Conservation (phyloP, 495 filamentous ascomycete genomes). For the Talaromyces ruber region DNA sequence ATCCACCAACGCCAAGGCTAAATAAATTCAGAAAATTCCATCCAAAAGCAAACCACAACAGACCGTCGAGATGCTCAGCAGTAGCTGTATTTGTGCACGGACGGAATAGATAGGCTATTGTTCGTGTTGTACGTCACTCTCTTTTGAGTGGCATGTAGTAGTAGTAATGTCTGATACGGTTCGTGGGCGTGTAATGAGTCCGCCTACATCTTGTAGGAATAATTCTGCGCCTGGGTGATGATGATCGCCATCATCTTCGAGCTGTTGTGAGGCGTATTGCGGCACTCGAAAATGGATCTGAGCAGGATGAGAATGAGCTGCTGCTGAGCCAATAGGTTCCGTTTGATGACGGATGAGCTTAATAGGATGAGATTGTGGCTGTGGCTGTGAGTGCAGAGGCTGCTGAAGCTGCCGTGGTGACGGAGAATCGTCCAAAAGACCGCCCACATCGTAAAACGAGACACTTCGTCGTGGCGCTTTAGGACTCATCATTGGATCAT, state of each 20-base stretch:
- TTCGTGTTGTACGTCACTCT: not conserved
- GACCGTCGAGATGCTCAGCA: not conserved
- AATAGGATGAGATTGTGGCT: not conserved
- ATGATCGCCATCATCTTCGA: not conserved
- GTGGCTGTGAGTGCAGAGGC: slow-evolving; percentile 6
- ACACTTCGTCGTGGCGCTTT: slow-evolving; percentile 36
- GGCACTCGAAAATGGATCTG: not conserved
- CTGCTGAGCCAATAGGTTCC: not conserved
- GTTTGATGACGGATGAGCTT: not conserved
- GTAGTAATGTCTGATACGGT: not conserved
- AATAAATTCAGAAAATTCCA: slow-evolving; percentile 8
- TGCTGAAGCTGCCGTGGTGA: slow-evolving; percentile 5
- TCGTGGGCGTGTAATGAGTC: slow-evolving; percentile 28
- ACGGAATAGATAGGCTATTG: not conserved
- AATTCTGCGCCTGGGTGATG: not conserved
- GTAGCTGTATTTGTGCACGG: not conserved
- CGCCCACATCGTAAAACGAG: slow-evolving; percentile 68
- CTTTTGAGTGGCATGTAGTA: not conserved
- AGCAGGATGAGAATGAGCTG: not conserved
- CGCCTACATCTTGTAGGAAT: slow-evolving; percentile 44
- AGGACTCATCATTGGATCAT: not conserved
- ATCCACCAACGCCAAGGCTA: slow-evolving; percentile 13
- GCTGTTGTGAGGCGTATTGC: not conserved
- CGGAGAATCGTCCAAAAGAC: slow-evolving; percentile 41
- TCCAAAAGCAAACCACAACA: not conserved